Percentiles rank a stretch among this genome's conserved stretches.
These are phyloP conservation scores for Ormosia emarginata DNA, from an alignment of 306 rosid genomes.

Conservation along the genomic window DNA sequence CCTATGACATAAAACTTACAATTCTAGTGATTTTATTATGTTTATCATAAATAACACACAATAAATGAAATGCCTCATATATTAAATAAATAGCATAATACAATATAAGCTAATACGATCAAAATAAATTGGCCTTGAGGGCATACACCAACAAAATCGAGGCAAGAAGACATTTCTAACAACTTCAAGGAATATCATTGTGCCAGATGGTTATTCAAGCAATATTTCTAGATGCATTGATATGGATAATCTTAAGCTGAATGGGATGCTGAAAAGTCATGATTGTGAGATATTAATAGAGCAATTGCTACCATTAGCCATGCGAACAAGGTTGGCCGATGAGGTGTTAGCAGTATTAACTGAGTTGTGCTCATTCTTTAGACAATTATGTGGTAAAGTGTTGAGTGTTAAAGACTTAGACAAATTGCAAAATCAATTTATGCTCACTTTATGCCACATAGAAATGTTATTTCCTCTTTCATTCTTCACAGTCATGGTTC, in stretches of 20 bases:
- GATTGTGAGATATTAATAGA: not conserved
- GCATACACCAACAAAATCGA: too few relatives aligned
- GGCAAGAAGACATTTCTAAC: too few relatives aligned
- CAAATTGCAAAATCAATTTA: not conserved
- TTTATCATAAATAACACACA: too few relatives aligned
- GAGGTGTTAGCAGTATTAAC: not conserved
- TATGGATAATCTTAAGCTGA: not conserved
- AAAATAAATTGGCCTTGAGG: too few relatives aligned
- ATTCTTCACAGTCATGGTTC: too few relatives aligned
- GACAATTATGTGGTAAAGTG: not conserved
- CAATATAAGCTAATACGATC: too few relatives aligned
- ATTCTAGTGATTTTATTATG: too few relatives aligned
- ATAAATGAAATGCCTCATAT: too few relatives aligned
- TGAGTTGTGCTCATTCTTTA: not conserved
- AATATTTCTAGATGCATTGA: not conserved
- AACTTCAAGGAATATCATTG: not conserved
- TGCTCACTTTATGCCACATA: not conserved
- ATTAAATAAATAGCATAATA: too few relatives aligned
- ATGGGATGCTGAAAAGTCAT: not conserved
- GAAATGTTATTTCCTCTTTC: too few relatives aligned
- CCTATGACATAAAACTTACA: too few relatives aligned
- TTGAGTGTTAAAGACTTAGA: too few relatives aligned
- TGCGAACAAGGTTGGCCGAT: not conserved
- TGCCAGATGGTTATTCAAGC: not conserved
- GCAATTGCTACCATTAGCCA: not conserved